Conservation (phyloP, 805 yeast species). For the Zygotorulaspora chibaensis region DNA sequence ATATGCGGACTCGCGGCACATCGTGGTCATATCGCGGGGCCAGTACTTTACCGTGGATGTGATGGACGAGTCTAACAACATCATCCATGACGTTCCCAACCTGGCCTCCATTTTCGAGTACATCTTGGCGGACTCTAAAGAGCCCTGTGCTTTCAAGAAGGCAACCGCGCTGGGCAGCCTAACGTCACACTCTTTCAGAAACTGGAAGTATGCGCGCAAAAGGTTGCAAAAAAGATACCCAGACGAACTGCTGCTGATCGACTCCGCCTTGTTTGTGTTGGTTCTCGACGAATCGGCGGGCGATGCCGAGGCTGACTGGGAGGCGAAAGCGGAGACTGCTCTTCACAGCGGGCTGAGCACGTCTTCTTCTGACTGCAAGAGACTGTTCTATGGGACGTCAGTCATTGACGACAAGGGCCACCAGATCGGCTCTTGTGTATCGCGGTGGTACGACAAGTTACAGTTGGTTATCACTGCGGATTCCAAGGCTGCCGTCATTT, state of each 20-base stretch:
- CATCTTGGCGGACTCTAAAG: slow-evolving; percentile 64
- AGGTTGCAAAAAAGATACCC: slow-evolving; percentile 40
- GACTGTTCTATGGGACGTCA: slow-evolving; percentile 80
- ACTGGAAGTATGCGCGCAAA: slow-evolving; percentile 75
- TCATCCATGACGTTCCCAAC: slow-evolving; percentile 63
- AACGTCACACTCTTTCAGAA: slow-evolving; percentile 79
- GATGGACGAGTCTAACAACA: slow-evolving; percentile 59
- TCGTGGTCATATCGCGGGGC: slow-evolving; percentile 70
- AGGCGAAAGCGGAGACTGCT: slow-evolving; percentile 2
- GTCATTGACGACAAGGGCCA: slow-evolving; percentile 66
- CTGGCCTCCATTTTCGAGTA: slow-evolving; percentile 60
- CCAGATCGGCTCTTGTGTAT: slow-evolving; percentile 88
- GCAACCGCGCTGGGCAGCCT: slow-evolving; percentile 70
- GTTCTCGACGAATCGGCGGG: slow-evolving; percentile 74
- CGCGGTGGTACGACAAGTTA: slow-evolving; percentile 89
- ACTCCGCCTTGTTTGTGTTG: slow-evolving; percentile 73
- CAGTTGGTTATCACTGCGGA: slow-evolving; percentile 80
- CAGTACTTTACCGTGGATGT: slow-evolving; percentile 89
- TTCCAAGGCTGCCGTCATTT: slow-evolving; percentile 85
- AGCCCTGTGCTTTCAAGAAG: slow-evolving; percentile 58
- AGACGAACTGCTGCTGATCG: slow-evolving; percentile 46
- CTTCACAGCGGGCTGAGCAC: neutral
- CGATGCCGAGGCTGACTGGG: slow-evolving; percentile 42
- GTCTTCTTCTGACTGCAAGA: slow-evolving; percentile 41
- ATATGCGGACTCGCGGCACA: slow-evolving; percentile 61